phyloP scores from a whole-genome alignment of 2,329 filamentous ascomycete species.

The Cladophialophora carrionii region DNA sequence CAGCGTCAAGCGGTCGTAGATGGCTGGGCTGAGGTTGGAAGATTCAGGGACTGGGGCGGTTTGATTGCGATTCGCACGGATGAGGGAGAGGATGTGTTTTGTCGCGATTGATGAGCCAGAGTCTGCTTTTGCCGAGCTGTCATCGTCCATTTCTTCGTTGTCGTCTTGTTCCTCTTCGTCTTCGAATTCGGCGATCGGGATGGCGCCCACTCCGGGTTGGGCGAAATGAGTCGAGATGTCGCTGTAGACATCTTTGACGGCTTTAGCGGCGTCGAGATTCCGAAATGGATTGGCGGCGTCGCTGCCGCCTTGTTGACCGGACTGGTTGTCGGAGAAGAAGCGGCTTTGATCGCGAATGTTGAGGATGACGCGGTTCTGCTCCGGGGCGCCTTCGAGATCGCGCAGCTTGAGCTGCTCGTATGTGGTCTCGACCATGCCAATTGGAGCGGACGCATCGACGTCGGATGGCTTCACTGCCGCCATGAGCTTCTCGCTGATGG shows the following conservation, averaged over 20 bases:
- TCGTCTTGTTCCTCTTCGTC: constrained; percentile 28
- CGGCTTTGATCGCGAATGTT: constrained; percentile 85
- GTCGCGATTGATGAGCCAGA: constrained; percentile 67
- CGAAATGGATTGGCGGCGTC: constrained; percentile 30
- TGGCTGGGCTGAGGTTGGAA: constrained; percentile 53
- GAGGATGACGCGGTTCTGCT: constrained; percentile 77
- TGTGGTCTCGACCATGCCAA: constrained; percentile 71
- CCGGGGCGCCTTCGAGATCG: constrained; percentile 74
- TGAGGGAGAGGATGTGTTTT: constrained; percentile 61
- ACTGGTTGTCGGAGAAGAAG: constrained; percentile 66
- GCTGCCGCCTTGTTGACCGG: constrained; percentile 49
- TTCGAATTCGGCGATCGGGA: constrained; percentile 34
- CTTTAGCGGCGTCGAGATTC: constrained; percentile 33
- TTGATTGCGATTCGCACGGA: constrained; percentile 61
- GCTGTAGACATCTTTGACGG: constrained; percentile 31
- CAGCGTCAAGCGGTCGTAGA: constrained; percentile 66
- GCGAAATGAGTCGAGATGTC: constrained; percentile 33
- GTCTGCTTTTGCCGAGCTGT: constrained; percentile 58
- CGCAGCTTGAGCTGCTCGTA: constrained; percentile 75
- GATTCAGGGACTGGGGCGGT: constrained; percentile 47
- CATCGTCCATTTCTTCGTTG: constrained; percentile 47
- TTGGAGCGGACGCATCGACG: constrained; percentile 65
- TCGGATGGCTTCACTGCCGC: constrained; percentile 81
- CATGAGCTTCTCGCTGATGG: constrained; percentile 89
- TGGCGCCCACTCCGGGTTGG: constrained; percentile 32